These are phyloP conservation scores for Pichia sp. DNA, from an alignment of 1,139 yeast species.

Conservation along the genomic window DNA sequence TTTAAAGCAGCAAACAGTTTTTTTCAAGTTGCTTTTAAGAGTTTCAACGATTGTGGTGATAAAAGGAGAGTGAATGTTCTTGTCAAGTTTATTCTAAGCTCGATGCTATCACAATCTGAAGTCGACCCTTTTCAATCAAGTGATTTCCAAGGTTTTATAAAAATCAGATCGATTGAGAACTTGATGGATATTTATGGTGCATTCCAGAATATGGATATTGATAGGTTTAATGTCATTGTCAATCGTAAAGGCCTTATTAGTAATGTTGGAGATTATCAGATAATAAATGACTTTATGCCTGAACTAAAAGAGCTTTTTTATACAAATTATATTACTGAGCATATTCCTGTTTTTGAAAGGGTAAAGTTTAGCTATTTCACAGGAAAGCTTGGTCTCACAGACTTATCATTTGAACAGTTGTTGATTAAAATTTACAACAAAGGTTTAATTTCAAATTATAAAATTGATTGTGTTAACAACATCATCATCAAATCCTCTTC, in stretches of 20 bases:
- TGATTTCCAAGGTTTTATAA: conserved; percentile 43
- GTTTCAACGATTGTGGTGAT: conserved; percentile 77
- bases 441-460: conserved; percentile 42
- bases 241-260: not conserved
- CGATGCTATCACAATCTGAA: conserved; percentile 57
- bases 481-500: not conserved
- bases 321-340: conserved; percentile 20
- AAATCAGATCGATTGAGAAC: conserved; percentile 15
- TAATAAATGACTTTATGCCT: conserved; percentile 34
- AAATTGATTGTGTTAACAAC: conserved; percentile 43
- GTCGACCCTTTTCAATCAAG: conserved; percentile 66
- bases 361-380: conserved; percentile 21
- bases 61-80: conserved; percentile 52
- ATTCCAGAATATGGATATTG: conserved; percentile 25
- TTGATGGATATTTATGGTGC: conserved; percentile 26
- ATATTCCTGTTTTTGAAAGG: conserved; percentile 20
- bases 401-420: conserved; percentile 21
- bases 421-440: conserved; percentile 39
- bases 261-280: conserved; percentile 25
- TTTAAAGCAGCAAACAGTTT: conserved; percentile 61
- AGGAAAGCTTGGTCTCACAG: not conserved
- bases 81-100: conserved; percentile 59
- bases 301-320: conserved; percentile 29
- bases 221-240: conserved; percentile 28
- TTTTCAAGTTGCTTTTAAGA: conserved; percentile 70